Evolutionary conservation across 2,329 filamentous ascomycete species (phyloP), one percentile per base, ranked within the genome.

Genomic region (Tolypocladium inflatum): DNA sequence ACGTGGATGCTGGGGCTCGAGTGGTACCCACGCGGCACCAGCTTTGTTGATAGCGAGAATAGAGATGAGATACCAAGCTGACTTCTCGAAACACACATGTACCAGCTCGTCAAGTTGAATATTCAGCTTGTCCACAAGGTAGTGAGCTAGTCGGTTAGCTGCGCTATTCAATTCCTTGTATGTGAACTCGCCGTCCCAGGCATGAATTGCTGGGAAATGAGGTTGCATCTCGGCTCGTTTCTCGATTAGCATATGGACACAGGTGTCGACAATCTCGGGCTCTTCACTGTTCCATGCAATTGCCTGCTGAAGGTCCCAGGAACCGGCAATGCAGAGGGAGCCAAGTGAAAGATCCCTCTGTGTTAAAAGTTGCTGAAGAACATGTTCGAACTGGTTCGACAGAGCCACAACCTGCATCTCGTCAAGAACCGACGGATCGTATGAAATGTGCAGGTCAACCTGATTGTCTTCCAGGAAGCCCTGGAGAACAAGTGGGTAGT

Each of bases 111-210:
- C 45, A 1, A 17, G 19, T 13, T 42, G 23, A 1, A 53, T 50
- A 2, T 37, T 11, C 17, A 35, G 39, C 15, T 35, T 60, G 5
- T 64, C 60, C n/a, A 65, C 56, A 0, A 78, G 66, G 57, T 71
- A 64, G 13, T 63, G 63, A 5, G 75, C 75, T 19, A 78, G 65
- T 1, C 66, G 58, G 41, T 71, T 71, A 1, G 76, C 76, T 19
- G 70, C 64, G 0, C 61, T 59, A 50, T 77, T 71, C 2, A 76
- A 64, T 26, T 77, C 68, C 51, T 65, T 57, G 57, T 77, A 78
- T 10, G 74, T 75, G 58, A 76, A 71, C 50, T 65, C 59, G n/a
- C 74, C 75, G 58, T 78, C 76, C 74, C 75, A 78, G 1, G 75
- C 74, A 50, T 73, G 64, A 30, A 78, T 69, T n/a, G 76, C 76